Conservation (phyloP, 176 grass and related monocot genomes). For the Paspalum vaginatum region DNA sequence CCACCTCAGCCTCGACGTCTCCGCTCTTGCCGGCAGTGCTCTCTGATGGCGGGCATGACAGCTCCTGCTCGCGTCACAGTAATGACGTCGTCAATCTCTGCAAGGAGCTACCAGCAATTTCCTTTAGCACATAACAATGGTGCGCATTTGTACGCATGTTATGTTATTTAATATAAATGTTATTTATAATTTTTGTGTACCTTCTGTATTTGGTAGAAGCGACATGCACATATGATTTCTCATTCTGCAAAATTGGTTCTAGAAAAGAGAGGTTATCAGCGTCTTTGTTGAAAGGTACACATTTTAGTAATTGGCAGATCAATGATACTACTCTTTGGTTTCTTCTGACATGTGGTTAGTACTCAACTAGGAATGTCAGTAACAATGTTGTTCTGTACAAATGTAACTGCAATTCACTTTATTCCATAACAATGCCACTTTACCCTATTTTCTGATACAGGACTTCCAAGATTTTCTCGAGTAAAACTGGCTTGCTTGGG, state of each 20-base stretch:
- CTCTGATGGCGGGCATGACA: too few relatives aligned
- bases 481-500: conserved; percentile 35
- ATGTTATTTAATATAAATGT: not conserved
- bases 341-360: not conserved
- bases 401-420: not conserved
- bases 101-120: conserved; percentile 14
- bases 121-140: conserved; percentile 8
- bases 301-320: not conserved
- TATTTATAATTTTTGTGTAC: not conserved
- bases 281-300: not conserved
- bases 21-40: too few relatives aligned
- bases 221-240: not conserved
- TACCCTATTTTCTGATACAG: conserved; percentile 38
- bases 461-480: conserved; percentile 26
- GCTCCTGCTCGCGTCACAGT: too few relatives aligned
- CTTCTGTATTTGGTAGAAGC: not conserved
- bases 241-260: not conserved
- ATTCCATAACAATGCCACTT: not conserved
- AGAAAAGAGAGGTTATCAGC: conserved; percentile 2
- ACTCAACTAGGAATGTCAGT: not conserved
- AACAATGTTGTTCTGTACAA: conserved; percentile 2
- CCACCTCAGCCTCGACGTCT: too few relatives aligned
- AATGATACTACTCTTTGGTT: not conserved
- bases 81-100: conserved; percentile 35
- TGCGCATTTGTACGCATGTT: conserved; percentile 21